Base-by-base conservation (phyloP, 345 rosid genomes). In the Passiflora organensis region DNA sequence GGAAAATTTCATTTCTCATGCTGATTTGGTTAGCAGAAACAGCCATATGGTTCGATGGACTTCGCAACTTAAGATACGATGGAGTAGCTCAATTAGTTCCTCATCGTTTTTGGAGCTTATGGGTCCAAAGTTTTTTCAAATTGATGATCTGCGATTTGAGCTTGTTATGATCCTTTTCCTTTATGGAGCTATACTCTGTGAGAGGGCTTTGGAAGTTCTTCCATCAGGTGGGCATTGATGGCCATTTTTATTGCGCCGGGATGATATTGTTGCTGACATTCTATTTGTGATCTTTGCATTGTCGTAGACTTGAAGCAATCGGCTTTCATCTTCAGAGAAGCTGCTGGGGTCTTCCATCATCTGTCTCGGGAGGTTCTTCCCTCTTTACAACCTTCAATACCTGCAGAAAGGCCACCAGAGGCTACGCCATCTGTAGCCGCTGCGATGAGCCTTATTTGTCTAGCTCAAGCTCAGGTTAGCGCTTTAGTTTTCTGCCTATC, bases 391-490 rank as follows among this genome's bases (percentile, higher is more conserved):
- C 56, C 71, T 49, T 45, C 62, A 23, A 50, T 57, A 25, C 64
- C 78, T 43, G 69, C 55, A 42, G 81, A 79, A 59, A 79, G 71
- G 76, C 78, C 86, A 36, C 83, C 78, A 0, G 96, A 89, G 54
- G 78, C 84, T 67, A 73, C 77, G 21, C 52, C 80, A 42, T 73
- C 72, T 25, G 66, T 85, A 55, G 73, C 74, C 66, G 39, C 70
- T 43, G 74, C 79, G 23, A 72, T 85, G 72, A 80, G 77, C 55
- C 81, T 80, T 41, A 74, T 89, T 62, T 89, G 91, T 66, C 72
- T 89, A 79, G 94, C 96, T 49, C 88, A 89, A 60, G 94, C 91
- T 17, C 96, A 89, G 91, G 93, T 82, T 39, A 63, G 79, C 53
- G 32, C 25, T 56, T 47, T 28, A 19, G 23, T 50, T 34, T 13